Conservation (phyloP, 179 eudicot genomes). For the Actinidia chinensis region DNA sequence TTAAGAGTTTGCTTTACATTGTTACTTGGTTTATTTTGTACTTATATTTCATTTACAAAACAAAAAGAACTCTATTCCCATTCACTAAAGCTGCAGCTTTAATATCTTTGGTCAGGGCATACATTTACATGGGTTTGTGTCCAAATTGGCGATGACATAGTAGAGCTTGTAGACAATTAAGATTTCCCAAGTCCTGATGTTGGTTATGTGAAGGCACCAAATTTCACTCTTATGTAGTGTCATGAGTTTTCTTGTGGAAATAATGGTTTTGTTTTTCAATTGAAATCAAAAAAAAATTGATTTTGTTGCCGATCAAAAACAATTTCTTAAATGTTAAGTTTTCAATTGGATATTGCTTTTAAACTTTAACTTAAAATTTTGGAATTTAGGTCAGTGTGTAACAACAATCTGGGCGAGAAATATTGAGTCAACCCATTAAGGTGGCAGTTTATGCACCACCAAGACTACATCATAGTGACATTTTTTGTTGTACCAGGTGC, state of each 20-base stretch:
- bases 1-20: constrained; percentile 16
- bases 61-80: not conserved
- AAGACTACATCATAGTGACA: constrained; percentile 56
- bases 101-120: constrained; percentile 36
- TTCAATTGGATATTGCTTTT: not conserved
- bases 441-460: constrained; percentile 90
- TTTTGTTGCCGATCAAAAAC: too few relatives aligned
- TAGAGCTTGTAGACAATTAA: constrained; percentile 54
- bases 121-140: constrained; percentile 65
- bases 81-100: not conserved
- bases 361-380: constrained; percentile 3
- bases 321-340: not conserved
- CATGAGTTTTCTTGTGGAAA: constrained; percentile 9
- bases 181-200: constrained; percentile 24
- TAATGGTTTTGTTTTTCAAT: not conserved
- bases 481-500: constrained; percentile 89
- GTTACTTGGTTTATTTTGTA: not conserved
- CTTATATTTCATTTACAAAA: not conserved
- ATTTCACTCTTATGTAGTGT: constrained; percentile 78
- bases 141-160: constrained; percentile 54
- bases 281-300: too few relatives aligned
- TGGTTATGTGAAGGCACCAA: constrained; percentile 42
- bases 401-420: constrained; percentile 73
- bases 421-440: constrained; percentile 58
- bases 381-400: constrained; percentile 57